Conservation (phyloP, 345 rosid genomes). For the Gossypium longicalyx region DNA sequence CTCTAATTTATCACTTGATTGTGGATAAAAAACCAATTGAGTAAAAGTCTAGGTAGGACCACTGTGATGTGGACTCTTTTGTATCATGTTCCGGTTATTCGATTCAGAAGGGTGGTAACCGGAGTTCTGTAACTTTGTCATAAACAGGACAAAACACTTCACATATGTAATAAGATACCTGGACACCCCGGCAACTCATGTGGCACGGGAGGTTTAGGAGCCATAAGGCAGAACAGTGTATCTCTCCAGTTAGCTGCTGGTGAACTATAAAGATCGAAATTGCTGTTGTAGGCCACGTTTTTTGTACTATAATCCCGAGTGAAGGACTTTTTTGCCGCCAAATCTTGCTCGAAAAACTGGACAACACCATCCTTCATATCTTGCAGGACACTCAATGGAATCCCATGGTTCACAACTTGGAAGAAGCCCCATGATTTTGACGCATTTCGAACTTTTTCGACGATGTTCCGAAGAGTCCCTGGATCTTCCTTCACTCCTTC, state of each 20-base stretch:
- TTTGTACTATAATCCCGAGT: conserved; percentile 12
- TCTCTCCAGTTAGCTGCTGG: conserved; percentile 44
- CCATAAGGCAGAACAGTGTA: conserved; percentile 24
- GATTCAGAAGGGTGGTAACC: neutral
- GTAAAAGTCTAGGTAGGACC: no score
- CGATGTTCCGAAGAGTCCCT: neutral
- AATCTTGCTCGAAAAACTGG: conserved; percentile 29
- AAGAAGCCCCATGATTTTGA: conserved; percentile 27
- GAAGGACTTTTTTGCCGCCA: conserved; percentile 21
- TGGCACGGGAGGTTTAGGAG: conserved; percentile 33
- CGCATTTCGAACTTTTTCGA: conserved; percentile 13
- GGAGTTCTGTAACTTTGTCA: neutral
- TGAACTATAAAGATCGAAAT: conserved; percentile 39
- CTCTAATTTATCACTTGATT: no score
- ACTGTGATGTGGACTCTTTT: neutral
- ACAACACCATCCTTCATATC: conserved; percentile 23
- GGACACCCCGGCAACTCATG: conserved; percentile 37
- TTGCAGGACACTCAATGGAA: conserved; percentile 21
- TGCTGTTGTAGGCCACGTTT: conserved; percentile 28
- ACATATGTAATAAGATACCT: conserved; percentile 23
- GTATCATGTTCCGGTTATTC: neutral
- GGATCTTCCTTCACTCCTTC: neutral
- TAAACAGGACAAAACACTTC: neutral
- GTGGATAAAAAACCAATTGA: no score
- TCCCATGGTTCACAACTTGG: conserved; percentile 36